Evolutionary conservation across 352 stramenopile species (phyloP).

Genomic region (Globisporangium perplexum): DNA sequence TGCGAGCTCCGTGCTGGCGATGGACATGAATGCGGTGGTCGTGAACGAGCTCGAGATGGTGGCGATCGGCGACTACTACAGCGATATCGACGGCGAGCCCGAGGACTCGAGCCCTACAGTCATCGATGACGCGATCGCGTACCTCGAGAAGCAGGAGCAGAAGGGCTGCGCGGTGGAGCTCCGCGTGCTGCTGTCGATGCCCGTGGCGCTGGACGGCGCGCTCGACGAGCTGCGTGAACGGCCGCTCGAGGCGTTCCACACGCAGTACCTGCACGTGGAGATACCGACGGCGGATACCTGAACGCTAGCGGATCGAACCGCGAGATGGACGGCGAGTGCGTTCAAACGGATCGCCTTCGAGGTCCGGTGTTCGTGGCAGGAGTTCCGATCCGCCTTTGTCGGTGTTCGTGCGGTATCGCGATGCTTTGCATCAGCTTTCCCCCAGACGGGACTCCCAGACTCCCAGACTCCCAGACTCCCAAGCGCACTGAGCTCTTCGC

Average conservation of each 20-base stretch:
- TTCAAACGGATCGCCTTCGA: too few relatives aligned
- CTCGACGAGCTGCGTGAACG: not conserved
- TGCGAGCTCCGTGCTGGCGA: conserved; percentile 18
- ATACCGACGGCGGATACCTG: not conserved
- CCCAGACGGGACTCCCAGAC: too few relatives aligned
- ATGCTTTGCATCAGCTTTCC: too few relatives aligned
- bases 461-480: too few relatives aligned
- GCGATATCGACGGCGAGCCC: not conserved
- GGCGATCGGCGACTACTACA: conserved; percentile 28
- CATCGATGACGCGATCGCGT: not conserved
- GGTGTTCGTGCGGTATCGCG: too few relatives aligned
- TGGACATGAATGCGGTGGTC: conserved; percentile 72
- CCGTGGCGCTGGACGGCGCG: not conserved
- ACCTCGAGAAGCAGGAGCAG: not conserved
- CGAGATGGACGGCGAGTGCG: not conserved
- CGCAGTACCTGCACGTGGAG: not conserved
- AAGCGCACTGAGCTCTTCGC: too few relatives aligned
- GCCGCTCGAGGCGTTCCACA: not conserved
- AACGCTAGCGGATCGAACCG: too few relatives aligned
- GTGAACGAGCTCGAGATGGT: conserved; percentile 55
- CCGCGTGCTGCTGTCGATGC: not conserved
- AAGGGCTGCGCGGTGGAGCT: not conserved
- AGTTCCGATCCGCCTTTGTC: too few relatives aligned
- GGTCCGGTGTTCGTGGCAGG: too few relatives aligned
- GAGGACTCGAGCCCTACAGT: too few relatives aligned